Evolutionary conservation across 2,329 filamentous ascomycete genomes (phyloP), one percentile per base, ranked within the genome.

Genomic region (Colletotrichum sidae): DNA sequence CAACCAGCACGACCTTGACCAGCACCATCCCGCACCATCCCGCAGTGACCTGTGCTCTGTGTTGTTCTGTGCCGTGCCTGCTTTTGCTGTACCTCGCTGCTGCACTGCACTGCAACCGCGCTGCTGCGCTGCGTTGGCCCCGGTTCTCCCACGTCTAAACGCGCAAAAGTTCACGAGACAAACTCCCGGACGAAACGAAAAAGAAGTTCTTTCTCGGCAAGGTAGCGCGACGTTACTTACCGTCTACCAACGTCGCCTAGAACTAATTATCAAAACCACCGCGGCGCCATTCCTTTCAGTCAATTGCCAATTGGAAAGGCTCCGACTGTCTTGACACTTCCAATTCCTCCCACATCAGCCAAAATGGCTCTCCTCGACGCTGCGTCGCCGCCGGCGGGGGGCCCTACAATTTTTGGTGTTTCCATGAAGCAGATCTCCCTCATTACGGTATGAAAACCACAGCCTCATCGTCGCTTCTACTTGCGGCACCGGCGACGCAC

Each of bases 341-440:
- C 52, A 52, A 45, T 41, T 37, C 39, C 10, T 25, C 44, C 45
- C 35, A 37, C 53, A 35, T 37, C 37, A 58, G 64, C 59, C 72
- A 71, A 53, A 71, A 83, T 83, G 81, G 79, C 78, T 69, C 72
- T 81, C 68, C 75, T 80, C 60, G 79, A 81, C 69, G 72, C 74
- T 59, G 73, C 76, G 55, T 74, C 75, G 49, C 73, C 77, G 68
- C 72, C 76, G 49, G 75, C 74, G 67, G 74, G 74, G 65, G 80
- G 79, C 60, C 82, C 83, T 65, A 81, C 77, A 34, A 72, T 85
- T 57, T 75, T 88, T 71, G 89, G 90, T 67, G 73, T 92, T 71
- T 85, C 89, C 50, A 84, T 91, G 83, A 92, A 92, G 82, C 86
- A 90, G 74, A 77, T 90, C 37, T 91, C 90, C 57, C 79, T 92